Evolutionary conservation across 1,139 yeast genomes (phyloP).

Genomic region (Diutina siamensis): DNA sequence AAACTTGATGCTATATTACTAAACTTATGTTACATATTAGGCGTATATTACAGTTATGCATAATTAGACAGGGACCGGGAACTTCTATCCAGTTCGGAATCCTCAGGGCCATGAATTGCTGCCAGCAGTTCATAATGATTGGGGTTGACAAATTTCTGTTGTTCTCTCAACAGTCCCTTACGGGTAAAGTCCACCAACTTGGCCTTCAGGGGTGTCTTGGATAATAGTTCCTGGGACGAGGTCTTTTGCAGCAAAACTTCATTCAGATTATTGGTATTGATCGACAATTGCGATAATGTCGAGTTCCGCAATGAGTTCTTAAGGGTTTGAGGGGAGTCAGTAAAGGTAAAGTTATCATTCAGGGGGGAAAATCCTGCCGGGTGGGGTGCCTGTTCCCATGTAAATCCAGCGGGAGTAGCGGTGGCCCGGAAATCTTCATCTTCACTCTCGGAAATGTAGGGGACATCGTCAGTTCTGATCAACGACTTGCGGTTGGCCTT

Average conservation of each 20-base stretch:
- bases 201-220: slow-evolving; percentile 15
- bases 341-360: not conserved
- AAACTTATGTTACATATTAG: not conserved
- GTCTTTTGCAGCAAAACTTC: not conserved
- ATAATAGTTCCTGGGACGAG: not conserved
- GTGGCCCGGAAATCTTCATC: slow-evolving; percentile 16
- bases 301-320: slow-evolving; percentile 5
- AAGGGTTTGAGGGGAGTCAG: slow-evolving; percentile 3
- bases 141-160: not conserved
- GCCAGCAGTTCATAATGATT: slow-evolving; percentile 4
- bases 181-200: slow-evolving; percentile 44
- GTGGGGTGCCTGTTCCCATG: slow-evolving; percentile 15
- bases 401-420: slow-evolving; percentile 17
- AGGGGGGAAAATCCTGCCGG: not conserved
- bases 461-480: slow-evolving; percentile 6
- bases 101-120: not conserved
- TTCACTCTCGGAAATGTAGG: slow-evolving; percentile 1
- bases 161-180: slow-evolving; percentile 24
- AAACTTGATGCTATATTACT: not conserved
- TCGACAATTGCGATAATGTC: slow-evolving; percentile 5
- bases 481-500: slow-evolving; percentile 5
- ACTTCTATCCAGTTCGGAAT: not conserved
- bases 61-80: not conserved
- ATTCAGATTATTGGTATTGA: not conserved
- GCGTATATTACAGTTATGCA: not conserved